These are phyloP conservation scores for Verticillium albo-atrum DNA, from an alignment of 2,329 filamentous ascomycete genomes.

Conservation along the genomic window DNA sequence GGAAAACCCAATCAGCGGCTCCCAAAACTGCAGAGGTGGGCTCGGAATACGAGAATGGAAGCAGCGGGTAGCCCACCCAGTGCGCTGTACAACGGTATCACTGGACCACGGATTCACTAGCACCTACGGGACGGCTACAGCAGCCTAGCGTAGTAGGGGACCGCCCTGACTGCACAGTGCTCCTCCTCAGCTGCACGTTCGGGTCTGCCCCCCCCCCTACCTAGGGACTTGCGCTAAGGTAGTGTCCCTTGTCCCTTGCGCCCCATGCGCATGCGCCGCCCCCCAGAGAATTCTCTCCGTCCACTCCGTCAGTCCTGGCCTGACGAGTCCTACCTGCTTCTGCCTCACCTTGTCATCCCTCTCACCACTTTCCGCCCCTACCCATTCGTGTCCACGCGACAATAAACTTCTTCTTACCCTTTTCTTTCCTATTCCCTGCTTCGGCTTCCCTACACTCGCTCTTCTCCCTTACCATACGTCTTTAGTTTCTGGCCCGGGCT, in stretches of 20 bases:
- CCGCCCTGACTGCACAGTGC: neutral
- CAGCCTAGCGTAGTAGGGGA: neutral
- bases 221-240: too few relatives aligned
- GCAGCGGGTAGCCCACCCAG: neutral
- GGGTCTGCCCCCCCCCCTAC: too few relatives aligned
- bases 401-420: neutral
- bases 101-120: neutral
- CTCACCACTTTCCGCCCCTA: neutral
- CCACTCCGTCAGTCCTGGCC: neutral
- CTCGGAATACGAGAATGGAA: neutral
- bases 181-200: neutral
- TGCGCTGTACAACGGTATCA: neutral
- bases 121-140: neutral
- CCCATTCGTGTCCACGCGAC: neutral
- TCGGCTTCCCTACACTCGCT: conserved; percentile 1
- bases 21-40: neutral
- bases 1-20: neutral
- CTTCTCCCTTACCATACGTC: neutral
- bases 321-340: neutral
- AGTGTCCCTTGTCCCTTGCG: too few relatives aligned
- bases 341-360: neutral
- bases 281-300: neutral
- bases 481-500: neutral
- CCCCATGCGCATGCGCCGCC: neutral
- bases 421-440: neutral